Evolutionary conservation across 176 grass and related monocot species (phyloP), one percentile per base, ranked within the genome.

Genomic region (Bothriochloa decipiens): DNA sequence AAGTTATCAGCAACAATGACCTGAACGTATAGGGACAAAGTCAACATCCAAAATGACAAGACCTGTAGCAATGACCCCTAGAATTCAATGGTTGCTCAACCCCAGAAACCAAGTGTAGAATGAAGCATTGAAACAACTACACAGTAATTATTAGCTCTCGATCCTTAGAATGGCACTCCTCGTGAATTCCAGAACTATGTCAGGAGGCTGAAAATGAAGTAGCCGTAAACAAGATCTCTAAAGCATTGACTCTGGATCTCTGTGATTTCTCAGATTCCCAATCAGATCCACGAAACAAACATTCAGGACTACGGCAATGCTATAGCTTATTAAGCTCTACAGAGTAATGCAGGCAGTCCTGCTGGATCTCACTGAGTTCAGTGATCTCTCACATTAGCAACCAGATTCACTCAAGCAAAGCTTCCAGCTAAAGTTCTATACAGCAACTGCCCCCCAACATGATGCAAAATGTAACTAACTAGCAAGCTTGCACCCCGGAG

Each of bases 1-100:
- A 89, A 94, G 84, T 99, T 99, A 53, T 99, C 97, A 45, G 90
- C 91, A 52, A 96, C 97, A 88, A 99, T 96, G 53, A 99, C 97
- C 97, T 99, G 82, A 63, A 88, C 39, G 40, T 5, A 85, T 40
- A 74, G 35, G 17, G 70, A 36, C 26, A 43, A 7, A 58, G 43
- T 65, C 25, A 65, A 45, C 17, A 73, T 42, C 18, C 26, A 36
- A 75, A 27, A 43, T 46, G 36, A 68, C n/a, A 42, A 63, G 84
- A 79, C 47, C n/a, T 9, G 60, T 6, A 36, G 65, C 74, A 63
- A 41, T 33, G 29, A 71, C 70, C 7, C 8, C n/a, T 42, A 42
- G 33, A 60, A 60, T 9, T 60, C 8, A 41, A 82, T 22, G 49
- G 67, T 74, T 26, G 33, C 49, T 26, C 8, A 62, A 68, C 49